Base-by-base conservation (phyloP, 805 yeast genomes). In the Brettanomyces anomalus region DNA sequence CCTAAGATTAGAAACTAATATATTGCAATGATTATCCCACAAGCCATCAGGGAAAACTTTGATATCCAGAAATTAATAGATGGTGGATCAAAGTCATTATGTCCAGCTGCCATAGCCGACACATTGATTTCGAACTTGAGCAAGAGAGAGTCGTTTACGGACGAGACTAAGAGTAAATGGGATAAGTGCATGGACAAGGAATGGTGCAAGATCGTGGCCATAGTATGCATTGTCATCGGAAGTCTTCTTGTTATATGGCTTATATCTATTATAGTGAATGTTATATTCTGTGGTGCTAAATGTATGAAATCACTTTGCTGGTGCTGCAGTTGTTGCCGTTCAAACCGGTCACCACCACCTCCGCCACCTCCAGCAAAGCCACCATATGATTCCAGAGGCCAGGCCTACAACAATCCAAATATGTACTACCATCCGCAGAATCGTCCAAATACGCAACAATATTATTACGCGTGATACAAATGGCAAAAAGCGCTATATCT, bases 131-230 rank as follows among this genome's bases (percentile, higher is more conserved):
- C 24, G 8, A 24, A 20, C 4, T 37, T 48, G 8, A 44, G 42
- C 14, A 52, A 53, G 40, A 48, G 56, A 43, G 49, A 46, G 38
- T 26, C 17, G 3, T 19, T 42, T 14, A 28, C 45, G 33, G 19
- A 43, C 31, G 43, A 48, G 10, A 47, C 47, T 3, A 52, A 52
- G 33, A 35, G 37, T 16, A 50, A 51, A 3, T 85, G 94, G 93
- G 77, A 80, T 55, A 74, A 85, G 3, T 85, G 95, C 62, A 84
- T 83, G 90, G 81, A 72, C 54, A 81, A 83, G 59, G 78, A 64
- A 37, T 68, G 79, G 38, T 85, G 95, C 61, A 85, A 85, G 55
- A 75, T 84, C 44, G 74, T 81, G 17, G 89, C 85, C 4, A 84
- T 85, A 36, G 85, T 83, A 13, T 81, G 84, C 3, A 80, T 84